Evolutionary conservation across 257 asterid genomes (phyloP), one percentile per base, ranked within the genome.

Genomic region (Nicotiana attenuata): DNA sequence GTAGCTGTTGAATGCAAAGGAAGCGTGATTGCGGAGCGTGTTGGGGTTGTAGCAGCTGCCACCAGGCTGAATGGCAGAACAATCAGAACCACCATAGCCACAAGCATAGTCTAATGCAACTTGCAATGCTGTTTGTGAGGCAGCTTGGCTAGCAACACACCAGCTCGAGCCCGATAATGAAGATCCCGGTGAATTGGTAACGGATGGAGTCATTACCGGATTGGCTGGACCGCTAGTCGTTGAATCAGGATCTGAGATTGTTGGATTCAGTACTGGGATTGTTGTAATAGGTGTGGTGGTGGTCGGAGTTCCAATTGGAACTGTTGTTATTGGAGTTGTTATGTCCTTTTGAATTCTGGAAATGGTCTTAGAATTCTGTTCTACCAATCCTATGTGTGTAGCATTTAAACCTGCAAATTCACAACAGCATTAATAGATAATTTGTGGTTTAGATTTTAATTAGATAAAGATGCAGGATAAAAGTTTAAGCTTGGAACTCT

Each of bases 51-150:
- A 91, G 67, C 97, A 93, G 69, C 45, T 31, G 5, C 92, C 92
- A 55, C 87, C 88, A 1, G 87, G 73, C 87, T 90, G 97, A 59
- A 93, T 90, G 31, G 89, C 86, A 3, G 90, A 79, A 83, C 98
- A 93, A 76, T 93, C 95, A 5, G 91, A 89, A n/a, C 93, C 92
- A 4, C 93, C 94, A 13, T 83, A 69, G 28, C 97, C 91, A 80
- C 98, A 93, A 1, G 97, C 96, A 67, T 91, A 93, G 85, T 93
- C 96, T 59, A 93, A 22, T 10, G 97, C 97, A 13, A 79, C 86
- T 77, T 94, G 97, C 81, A 93, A 59, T 7, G 89, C 92, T 0
- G 81, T 79, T 45, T 83, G 88, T 3, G 92, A 81, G 11, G 88
- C 97, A 11, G 95, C 89, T 71, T 80, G 89, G 83, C 87, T 87